These are phyloP conservation scores for Lecanosticta acicola DNA, from an alignment of 2,329 filamentous ascomycete species.

Conservation along the genomic window DNA sequence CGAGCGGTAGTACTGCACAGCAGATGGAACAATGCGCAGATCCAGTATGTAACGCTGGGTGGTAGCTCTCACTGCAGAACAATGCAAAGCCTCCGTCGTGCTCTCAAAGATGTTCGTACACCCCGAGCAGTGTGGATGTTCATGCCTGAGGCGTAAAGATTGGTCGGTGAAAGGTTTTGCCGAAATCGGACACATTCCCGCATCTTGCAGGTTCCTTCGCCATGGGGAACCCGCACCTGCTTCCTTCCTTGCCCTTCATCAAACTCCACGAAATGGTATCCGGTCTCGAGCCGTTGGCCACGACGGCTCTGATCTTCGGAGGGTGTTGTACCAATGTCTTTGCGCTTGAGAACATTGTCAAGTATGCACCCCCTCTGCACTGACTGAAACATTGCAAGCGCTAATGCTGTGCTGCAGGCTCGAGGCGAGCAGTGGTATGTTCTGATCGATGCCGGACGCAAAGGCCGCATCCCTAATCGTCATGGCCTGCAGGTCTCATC, in stretches of 20 bases:
- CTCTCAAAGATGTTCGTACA: too few species aligned
- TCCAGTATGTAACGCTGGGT: too few species aligned
- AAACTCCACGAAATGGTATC: slow-evolving; percentile 8
- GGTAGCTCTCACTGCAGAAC: too few species aligned
- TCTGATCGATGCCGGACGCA: not conserved
- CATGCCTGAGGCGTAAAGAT: too few species aligned
- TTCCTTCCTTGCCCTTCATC: not conserved
- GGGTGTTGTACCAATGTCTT: slow-evolving; percentile 98
- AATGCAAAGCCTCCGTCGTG: too few species aligned
- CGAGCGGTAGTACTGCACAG: too few species aligned
- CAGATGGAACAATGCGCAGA: too few species aligned
- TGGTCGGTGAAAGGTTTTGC: too few species aligned
- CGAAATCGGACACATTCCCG: too few species aligned
- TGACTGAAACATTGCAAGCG: not conserved
- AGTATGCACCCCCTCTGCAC: slow-evolving; percentile 52
- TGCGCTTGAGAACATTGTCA: slow-evolving; percentile 88
- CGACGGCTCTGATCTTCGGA: slow-evolving; percentile 85
- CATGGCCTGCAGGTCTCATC: slow-evolving; percentile 54
- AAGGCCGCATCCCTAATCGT: not conserved
- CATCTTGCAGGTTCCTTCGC: too few species aligned
- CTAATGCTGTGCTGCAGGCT: slow-evolving; percentile 49
- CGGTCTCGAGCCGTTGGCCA: slow-evolving; percentile 36
- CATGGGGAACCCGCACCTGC: too few species aligned
- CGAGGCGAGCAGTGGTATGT: slow-evolving; percentile 73
- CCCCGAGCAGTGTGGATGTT: too few species aligned